phyloP scores from a whole-genome alignment of 1,284 basidiomycete genomes.

The Lentinula novae-zelandiae region DNA sequence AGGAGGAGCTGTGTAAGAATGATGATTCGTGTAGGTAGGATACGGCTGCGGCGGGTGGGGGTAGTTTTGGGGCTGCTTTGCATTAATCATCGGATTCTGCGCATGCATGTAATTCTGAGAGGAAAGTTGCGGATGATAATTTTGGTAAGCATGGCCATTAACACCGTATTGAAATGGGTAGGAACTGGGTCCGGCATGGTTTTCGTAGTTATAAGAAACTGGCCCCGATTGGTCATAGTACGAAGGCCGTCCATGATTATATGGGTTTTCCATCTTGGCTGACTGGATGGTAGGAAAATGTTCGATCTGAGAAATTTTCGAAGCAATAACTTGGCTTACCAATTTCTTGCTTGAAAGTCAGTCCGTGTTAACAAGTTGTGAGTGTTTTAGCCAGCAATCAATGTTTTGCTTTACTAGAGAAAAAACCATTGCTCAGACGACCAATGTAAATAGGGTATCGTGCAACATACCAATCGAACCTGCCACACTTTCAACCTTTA shows the following conservation, averaged over 20 bases:
- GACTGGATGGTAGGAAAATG: background rate
- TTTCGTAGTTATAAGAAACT: background rate
- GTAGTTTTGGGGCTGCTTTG: background rate
- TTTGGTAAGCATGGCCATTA: constrained; percentile 5
- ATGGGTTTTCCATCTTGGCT: background rate
- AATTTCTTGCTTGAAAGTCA: background rate
- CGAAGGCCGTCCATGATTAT: background rate
- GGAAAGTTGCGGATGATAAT: constrained; percentile 2
- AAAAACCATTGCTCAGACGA: background rate
- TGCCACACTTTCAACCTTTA: background rate
- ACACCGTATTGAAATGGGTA: constrained; percentile 6
- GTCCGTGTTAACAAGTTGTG: background rate
- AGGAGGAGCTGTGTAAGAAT: constrained; percentile 18
- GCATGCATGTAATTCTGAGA: background rate
- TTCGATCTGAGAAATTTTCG: background rate
- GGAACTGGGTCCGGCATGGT: constrained; percentile 8
- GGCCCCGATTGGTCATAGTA: constrained; percentile 1
- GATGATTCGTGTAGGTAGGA: constrained; percentile 17
- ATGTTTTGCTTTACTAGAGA: background rate
- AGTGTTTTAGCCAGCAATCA: background rate
- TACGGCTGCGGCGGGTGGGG: background rate
- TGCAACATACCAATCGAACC: background rate
- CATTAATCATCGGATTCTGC: background rate
- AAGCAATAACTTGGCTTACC: background rate
- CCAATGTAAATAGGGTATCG: background rate